Conservation (phyloP, 306 rosid genomes). For the Lithocarpus polystachyus region DNA sequence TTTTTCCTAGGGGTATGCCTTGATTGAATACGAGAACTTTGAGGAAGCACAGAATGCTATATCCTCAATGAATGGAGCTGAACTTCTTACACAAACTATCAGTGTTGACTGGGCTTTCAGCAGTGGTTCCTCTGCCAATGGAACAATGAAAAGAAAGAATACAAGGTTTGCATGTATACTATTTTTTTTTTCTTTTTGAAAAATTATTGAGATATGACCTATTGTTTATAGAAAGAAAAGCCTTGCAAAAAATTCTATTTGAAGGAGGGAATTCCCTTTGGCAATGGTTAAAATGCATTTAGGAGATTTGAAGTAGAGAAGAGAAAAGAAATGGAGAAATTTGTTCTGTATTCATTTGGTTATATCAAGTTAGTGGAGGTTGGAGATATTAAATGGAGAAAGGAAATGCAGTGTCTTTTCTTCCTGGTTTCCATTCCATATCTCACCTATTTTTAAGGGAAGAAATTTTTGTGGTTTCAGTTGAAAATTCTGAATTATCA, state of each 20-base stretch:
- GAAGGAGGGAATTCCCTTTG: not conserved
- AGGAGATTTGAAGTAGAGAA: not conserved
- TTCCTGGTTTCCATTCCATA: not conserved
- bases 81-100: conserved; percentile 68
- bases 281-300: not conserved
- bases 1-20: conserved; percentile 45
- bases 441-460: not conserved
- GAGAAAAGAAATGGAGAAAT: not conserved
- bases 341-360: not conserved
- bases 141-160: conserved; percentile 67
- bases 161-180: conserved; percentile 43
- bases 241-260: not conserved
- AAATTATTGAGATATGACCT: not conserved
- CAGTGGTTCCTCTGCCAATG: conserved; percentile 82
- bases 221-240: not conserved
- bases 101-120: conserved; percentile 96
- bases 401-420: not conserved
- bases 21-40: conserved; percentile 50
- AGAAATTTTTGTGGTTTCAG: not conserved
- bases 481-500: not conserved
- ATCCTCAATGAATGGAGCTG: conserved; percentile 77
- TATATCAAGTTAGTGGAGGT: not conserved
- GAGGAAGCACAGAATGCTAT: conserved; percentile 85
- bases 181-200: not conserved
- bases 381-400: not conserved